Base-by-base conservation (phyloP, 2,329 filamentous ascomycete species). In the Trichoderma harzianum region DNA sequence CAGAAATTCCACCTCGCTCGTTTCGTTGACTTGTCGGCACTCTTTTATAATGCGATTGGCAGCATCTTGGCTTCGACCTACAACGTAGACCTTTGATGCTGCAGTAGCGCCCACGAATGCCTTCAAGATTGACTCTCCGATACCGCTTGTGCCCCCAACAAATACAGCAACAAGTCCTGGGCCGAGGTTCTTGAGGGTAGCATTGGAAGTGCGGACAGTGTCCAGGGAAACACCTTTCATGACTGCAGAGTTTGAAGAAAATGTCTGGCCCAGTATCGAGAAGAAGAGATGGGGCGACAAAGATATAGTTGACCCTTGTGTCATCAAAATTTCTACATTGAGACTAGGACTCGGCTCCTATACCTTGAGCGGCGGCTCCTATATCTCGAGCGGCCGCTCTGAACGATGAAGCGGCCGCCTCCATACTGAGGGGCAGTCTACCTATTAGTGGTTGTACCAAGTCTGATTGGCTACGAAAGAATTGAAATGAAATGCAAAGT, bases 81-180 rank as follows among this genome's bases (percentile, higher is more conserved):
- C 74, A 47, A 88, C 81, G 76, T 90, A 89, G 34, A 87, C 81
- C 21, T 79, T 83, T 1, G 75, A 1, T 1, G 43, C 76, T 2
- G 74, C 71, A 2, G 83, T 77, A 21, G 82, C 75, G 53, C 82
- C 80, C 12, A 82, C 81, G 53, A 88, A 85, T 26, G 82, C 77
- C 66, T 83, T 84, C 18, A 88, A 77, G 0, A 86, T 83, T 14
- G 81, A 77, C 72, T 86, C 80, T 8, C 87, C 87, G 57, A 89
- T 87, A n/a, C 87, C 87, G 47, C 82, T 83, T 5, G 87, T 89
- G 32, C 83, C 87, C 39, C 87, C 86, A 5, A 87, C 83, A 70
- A 88, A 88, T 30, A 87, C 82, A n/a, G 43, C 43, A 51, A 51
- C n/a, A 51, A 58, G 83, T 28, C 34, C 60, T 11, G 60, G 34